Base-by-base conservation (phyloP, 2,329 filamentous ascomycete genomes). In the Colletotrichum eleusines region DNA sequence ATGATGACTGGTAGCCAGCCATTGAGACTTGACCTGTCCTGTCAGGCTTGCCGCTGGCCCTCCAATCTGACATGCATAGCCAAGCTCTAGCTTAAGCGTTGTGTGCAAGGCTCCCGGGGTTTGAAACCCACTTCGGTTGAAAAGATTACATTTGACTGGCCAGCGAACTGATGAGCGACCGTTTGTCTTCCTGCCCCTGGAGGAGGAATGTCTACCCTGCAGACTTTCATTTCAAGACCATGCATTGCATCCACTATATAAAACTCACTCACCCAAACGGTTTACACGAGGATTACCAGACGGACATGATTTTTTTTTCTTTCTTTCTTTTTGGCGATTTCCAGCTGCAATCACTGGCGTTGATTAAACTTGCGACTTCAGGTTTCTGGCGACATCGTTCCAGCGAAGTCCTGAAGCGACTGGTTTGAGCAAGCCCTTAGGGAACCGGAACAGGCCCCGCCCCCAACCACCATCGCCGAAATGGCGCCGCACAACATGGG, bases 41-140 rank as follows among this genome's bases (percentile, higher is more conserved):
- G n/a, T 11, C 26, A 50, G 46, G n/a, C 46, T 16, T 11, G 46
- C n/a, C 46, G 11, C 5, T 26, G 46, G 23, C 11, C n/a, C 42
- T 44, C 20, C 18, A 23, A 14, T 48, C 44, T 48, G 44, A 48
- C 44, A 48, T 48, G 44, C n/a, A 48, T 26, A n/a, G 44, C 44
- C 44, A 48, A 48, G 44, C n/a, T n/a, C 44, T n/a, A 48, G 44
- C 44, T 48, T n/a, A 48, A 44, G 42, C 42, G 42, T n/a, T n/a
- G 20, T n/a, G 26, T 48, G 44, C 44, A 48, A 2, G 44, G n/a
- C 44, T 48, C 11, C 44, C n/a, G 20, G 44, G 44, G n/a, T 14
- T 5, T 48, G 44, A 48, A 48, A 48, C n/a, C n/a, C n/a, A 7
- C n/a, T 5, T 48, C 12, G 1, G 12, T 6, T 26, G 4, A 48